Evolutionary conservation across 805 yeast genomes (phyloP), one percentile per base, ranked within the genome.

Genomic region (Cephaloascus albidus): DNA sequence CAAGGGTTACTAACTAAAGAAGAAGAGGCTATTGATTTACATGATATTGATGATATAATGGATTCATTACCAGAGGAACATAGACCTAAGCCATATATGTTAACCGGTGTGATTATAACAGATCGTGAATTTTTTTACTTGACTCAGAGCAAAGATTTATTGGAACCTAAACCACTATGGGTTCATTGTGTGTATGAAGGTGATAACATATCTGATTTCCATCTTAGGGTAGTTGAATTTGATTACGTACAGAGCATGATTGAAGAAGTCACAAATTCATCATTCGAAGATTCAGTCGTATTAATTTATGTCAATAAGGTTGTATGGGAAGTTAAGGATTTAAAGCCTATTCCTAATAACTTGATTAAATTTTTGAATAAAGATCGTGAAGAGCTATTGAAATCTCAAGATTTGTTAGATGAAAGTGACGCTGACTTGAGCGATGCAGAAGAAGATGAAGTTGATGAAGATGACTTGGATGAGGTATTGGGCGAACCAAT

Each of bases 41-140:
- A 40, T 28, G 55, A 62, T 38, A 49, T 61, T 14, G 48, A 57
- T 4, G 38, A 33, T 4, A 36, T 63, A 4, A 33, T 64, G 15
- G 18, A 16, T 15, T 31, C 33, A 31, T 8, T 31, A 8, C 18
- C 33, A 26, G 45, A 48, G 3, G 52, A 50, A 10, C 38, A 33
- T 1, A 37, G 44, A 12, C 35, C 55, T 10, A 70, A 65, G 20
- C 68, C 70, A 3, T 65, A 64, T 54, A 38, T 64, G 4, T 44
- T 68, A 3, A 51, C 53, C 10, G 72, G 72, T 18, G 57, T 62
- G 3, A 51, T 67, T 2, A 34, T 65, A 10, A 54, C 50, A 32
- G 55, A 58, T 8, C 40, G 45, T 3, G 54, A 54, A 18, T 66
- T 58, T 42, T 63, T 53, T 27, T 63, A 51, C 38, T 38, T 52